Conservation (phyloP, 768 basidiomycete species). For the Xerocomellus chrysenteron region DNA sequence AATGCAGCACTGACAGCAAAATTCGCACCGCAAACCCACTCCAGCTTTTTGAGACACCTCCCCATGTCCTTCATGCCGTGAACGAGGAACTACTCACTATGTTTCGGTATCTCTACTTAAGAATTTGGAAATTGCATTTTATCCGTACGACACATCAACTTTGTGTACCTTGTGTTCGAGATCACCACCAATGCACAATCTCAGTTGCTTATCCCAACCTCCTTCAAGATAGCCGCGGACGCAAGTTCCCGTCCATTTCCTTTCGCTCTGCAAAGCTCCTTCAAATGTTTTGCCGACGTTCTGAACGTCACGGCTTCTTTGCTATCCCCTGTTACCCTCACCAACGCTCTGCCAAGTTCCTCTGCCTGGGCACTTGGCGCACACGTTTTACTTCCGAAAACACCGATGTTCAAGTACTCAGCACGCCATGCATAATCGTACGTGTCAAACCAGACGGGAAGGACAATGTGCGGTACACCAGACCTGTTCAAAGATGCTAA, state of each 20-base stretch:
- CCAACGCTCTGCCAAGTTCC: slow-evolving; percentile 3
- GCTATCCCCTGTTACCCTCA: slow-evolving; percentile 1
- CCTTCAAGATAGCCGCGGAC: not conserved
- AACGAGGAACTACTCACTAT: too few species aligned
- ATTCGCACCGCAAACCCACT: too few species aligned
- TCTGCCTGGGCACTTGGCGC: slow-evolving; percentile 1
- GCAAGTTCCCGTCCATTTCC: slow-evolving; percentile 4
- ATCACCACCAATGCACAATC: not conserved
- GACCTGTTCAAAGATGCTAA: slow-evolving; percentile 2
- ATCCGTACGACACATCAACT: too few species aligned
- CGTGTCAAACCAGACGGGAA: slow-evolving; percentile 13
- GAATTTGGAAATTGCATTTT: too few species aligned
- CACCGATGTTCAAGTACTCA: slow-evolving; percentile 2
- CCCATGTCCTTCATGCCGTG: too few species aligned
- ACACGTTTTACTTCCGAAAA: slow-evolving; percentile 1
- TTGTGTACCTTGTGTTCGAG: not conserved
- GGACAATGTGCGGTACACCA: slow-evolving; percentile 8
- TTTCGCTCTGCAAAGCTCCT: not conserved
- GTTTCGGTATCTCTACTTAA: too few species aligned
- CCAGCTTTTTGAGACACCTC: too few species aligned
- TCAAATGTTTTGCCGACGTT: slow-evolving; percentile 1
- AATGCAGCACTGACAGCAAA: too few species aligned
- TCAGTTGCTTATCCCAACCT: not conserved
- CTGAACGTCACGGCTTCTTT: slow-evolving; percentile 3
- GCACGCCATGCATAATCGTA: slow-evolving; percentile 3